Evolutionary conservation across 2,329 filamentous ascomycete species (phyloP).

Genomic region (Trichophyton equinum): DNA sequence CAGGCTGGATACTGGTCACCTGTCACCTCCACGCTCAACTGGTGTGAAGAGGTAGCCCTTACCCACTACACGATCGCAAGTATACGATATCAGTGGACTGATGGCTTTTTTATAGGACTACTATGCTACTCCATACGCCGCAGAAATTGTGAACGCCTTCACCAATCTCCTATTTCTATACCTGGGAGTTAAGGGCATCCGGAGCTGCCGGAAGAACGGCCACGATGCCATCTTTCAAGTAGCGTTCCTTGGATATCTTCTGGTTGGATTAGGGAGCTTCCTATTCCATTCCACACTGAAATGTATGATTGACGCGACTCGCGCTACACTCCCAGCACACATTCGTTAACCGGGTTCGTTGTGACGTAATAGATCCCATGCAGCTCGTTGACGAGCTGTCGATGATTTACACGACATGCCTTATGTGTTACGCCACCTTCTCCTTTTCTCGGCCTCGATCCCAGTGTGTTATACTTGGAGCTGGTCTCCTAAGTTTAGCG

Average conservation of each 20-base stretch:
- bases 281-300: slow-evolving; percentile 53
- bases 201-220: slow-evolving; percentile 56
- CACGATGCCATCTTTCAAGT: slow-evolving; percentile 68
- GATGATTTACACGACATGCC: slow-evolving; percentile 60
- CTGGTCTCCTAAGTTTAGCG: slow-evolving; percentile 45
- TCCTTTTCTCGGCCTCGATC: slow-evolving; percentile 48
- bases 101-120: slow-evolving; percentile 46
- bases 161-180: slow-evolving; percentile 75
- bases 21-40: slow-evolving; percentile 61
- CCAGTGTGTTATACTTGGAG: slow-evolving; percentile 43
- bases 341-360: slow-evolving; percentile 15
- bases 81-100: neutral
- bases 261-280: slow-evolving; percentile 51
- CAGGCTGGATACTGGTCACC: slow-evolving; percentile 53
- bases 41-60: slow-evolving; percentile 59
- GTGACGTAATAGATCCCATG: slow-evolving; percentile 45
- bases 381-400: slow-evolving; percentile 58
- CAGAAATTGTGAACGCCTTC: slow-evolving; percentile 66
- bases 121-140: slow-evolving; percentile 61
- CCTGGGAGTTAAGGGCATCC: slow-evolving; percentile 62
- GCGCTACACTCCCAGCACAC: neutral
- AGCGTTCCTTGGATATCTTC: slow-evolving; percentile 48
- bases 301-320: slow-evolving; percentile 29
- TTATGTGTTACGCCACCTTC: slow-evolving; percentile 64
- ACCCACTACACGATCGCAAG: neutral